Conservation (phyloP, 2,329 filamentous ascomycete species). For the Trichocomaceae sp. region DNA sequence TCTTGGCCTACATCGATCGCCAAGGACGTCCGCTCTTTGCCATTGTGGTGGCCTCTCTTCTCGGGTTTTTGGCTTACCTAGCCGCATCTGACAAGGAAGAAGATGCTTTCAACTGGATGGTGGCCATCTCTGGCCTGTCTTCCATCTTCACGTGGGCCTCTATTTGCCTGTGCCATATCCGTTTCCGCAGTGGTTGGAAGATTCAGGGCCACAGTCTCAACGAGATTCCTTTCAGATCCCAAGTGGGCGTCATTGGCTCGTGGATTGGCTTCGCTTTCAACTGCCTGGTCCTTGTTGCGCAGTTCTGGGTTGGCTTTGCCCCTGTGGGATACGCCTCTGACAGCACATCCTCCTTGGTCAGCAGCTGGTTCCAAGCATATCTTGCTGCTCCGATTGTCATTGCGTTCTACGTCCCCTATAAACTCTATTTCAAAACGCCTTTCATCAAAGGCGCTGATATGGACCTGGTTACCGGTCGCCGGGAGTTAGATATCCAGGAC, state of each 20-base stretch:
- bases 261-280: constrained; percentile 76
- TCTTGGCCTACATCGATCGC: constrained; percentile 75
- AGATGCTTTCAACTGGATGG: constrained; percentile 70
- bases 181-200: constrained; percentile 77
- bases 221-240: constrained; percentile 74
- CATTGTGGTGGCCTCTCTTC: constrained; percentile 58
- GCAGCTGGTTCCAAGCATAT: constrained; percentile 63
- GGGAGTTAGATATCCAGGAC: constrained; percentile 74
- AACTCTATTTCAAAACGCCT: constrained; percentile 63
- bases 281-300: constrained; percentile 65
- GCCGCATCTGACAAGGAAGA: constrained; percentile 57
- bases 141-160: constrained; percentile 73
- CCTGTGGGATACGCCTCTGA: constrained; percentile 56
- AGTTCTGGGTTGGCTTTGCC: constrained; percentile 82
- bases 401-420: constrained; percentile 63
- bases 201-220: constrained; percentile 60
- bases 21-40: constrained; percentile 71
- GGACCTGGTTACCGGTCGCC: constrained; percentile 77
- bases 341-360: constrained; percentile 43
- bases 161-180: constrained; percentile 86
- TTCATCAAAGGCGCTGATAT: constrained; percentile 66
- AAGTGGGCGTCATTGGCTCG: constrained; percentile 71
- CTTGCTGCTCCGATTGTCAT: constrained; percentile 54
- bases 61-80: constrained; percentile 73
- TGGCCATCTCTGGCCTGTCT: constrained; percentile 65